Evolutionary conservation across 1,139 yeast species (phyloP), one percentile per base, ranked within the genome.

Genomic region (Hyphopichia pseudoburtonii): DNA sequence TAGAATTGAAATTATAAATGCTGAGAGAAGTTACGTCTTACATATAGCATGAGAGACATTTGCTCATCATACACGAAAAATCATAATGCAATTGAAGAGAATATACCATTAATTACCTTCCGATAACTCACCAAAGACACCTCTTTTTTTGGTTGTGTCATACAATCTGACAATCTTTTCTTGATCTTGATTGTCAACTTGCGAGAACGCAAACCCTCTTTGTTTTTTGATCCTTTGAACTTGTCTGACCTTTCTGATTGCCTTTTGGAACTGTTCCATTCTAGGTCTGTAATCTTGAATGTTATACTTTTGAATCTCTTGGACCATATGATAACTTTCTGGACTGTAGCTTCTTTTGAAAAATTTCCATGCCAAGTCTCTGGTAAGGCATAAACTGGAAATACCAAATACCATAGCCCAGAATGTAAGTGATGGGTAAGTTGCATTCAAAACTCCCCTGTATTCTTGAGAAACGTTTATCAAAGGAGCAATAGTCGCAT

Each of bases 151-250:
- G 1, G 97, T 90, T 3, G 97, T 92, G 61, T 94, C 98, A 53
- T 94, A 94, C 66, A 95, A 87, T 53, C 98, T 78, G 36, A 94
- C 84, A 46, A 94, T 80, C 56, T 83, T 82, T 46, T 88, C 95
- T 62, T 92, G 97, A 34, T 95, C 95, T 52, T 82, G 85, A 50
- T 86, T 95, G 49, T 89, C 96, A 36, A 87, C 92, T 62, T 92
- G 98, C 3, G 97, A 89, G 54, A 92, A 94, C 1, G 99, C 99
- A 73, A 88, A 94, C 15, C 98, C 98, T 64, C 98, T 83, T 66
- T 92, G 98, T 56, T 92, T 94, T 57, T 95, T 87, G 85, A 92
- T 90, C 62, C 99, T 78, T 62, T 92, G 97, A 26, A 94, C 97
- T 62, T 94, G 98, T 62, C 99, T 83, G 29, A 92, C 97, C 58